phyloP scores from a whole-genome alignment of 2,329 filamentous ascomycete species.

The Pestalotiopsis sp. region DNA sequence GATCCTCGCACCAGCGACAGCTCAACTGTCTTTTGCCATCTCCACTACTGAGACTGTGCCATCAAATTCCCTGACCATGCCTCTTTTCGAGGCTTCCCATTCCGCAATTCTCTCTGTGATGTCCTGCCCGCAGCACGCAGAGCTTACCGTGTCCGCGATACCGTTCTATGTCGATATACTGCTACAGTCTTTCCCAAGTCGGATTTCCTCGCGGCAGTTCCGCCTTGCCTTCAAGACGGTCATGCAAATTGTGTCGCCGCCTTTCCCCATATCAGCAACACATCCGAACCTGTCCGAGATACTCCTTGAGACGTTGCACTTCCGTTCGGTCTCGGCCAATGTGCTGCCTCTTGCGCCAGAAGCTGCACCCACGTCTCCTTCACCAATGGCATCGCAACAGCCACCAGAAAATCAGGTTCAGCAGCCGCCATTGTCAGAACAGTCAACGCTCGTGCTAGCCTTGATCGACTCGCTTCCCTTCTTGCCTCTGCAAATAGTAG shows the following conservation, averaged over 20 bases:
- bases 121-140: conserved; percentile 76
- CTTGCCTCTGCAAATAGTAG: conserved; percentile 69
- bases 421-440: conserved; percentile 65
- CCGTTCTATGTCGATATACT: conserved; percentile 85
- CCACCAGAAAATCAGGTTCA: conserved; percentile 30
- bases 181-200: conserved; percentile 76
- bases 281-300: conserved; percentile 81
- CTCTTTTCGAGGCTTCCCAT: conserved; percentile 87
- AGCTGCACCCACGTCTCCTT: conserved; percentile 38
- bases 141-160: conserved; percentile 70
- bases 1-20: conserved; percentile 72
- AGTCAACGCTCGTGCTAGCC: conserved; percentile 75
- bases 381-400: conserved; percentile 24
- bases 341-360: conserved; percentile 44
- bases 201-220: conserved; percentile 84
- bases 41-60: conserved; percentile 33
- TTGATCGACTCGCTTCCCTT: conserved; percentile 80
- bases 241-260: conserved; percentile 79
- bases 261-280: conserved; percentile 71
- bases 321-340: conserved; percentile 59
- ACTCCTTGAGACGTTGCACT: conserved; percentile 76
- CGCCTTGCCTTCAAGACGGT: conserved; percentile 85
- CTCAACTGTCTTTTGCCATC: conserved; percentile 62
- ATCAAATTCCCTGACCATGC: conserved; percentile 46
- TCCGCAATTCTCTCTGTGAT: conserved; percentile 80